phyloP scores from a whole-genome alignment of 768 basidiomycete genomes.

The Boletellus ananas region DNA sequence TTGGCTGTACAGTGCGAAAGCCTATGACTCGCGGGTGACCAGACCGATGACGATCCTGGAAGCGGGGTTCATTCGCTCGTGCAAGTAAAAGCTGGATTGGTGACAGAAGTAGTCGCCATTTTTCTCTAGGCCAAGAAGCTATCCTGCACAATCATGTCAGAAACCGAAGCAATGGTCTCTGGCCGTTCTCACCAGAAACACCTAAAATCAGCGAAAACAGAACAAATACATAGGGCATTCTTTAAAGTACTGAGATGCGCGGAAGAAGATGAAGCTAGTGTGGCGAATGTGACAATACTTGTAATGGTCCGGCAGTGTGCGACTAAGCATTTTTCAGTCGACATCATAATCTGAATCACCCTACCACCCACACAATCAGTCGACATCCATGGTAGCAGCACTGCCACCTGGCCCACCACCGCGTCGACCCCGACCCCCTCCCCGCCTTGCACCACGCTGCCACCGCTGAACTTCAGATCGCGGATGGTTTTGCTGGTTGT shows the following conservation, averaged over 20 bases:
- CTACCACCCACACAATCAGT: conserved; percentile 15
- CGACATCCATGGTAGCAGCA: conserved; percentile 25
- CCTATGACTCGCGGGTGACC: too few species aligned
- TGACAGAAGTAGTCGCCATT: too few species aligned
- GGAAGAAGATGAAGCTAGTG: conserved; percentile 13
- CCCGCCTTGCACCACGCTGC: conserved; percentile 25
- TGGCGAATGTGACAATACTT: conserved; percentile 7
- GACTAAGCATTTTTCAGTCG: conserved; percentile 9
- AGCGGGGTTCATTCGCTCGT: too few species aligned
- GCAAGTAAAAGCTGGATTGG: too few species aligned
- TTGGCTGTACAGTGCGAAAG: too few species aligned
- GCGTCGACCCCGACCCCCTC: conserved; percentile 17
- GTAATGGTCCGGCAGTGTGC: conserved; percentile 10
- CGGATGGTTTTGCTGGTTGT: conserved; percentile 33
- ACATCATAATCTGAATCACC: neutral
- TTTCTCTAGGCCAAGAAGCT: too few species aligned
- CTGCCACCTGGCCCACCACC: conserved; percentile 16
- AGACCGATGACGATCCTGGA: too few species aligned
- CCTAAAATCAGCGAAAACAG: neutral
- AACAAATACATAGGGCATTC: conserved; percentile 20
- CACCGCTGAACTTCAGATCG: conserved; percentile 25
- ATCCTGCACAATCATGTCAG: neutral
- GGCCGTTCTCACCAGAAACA: neutral
- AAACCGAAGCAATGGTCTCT: neutral
- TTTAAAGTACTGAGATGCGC: conserved; percentile 27